A percentile compares a stretch with the other conserved stretches of the same genome.
Conservation (phyloP, 2,329 filamentous ascomycete genomes). For the Neofusicoccum cordaticola region DNA sequence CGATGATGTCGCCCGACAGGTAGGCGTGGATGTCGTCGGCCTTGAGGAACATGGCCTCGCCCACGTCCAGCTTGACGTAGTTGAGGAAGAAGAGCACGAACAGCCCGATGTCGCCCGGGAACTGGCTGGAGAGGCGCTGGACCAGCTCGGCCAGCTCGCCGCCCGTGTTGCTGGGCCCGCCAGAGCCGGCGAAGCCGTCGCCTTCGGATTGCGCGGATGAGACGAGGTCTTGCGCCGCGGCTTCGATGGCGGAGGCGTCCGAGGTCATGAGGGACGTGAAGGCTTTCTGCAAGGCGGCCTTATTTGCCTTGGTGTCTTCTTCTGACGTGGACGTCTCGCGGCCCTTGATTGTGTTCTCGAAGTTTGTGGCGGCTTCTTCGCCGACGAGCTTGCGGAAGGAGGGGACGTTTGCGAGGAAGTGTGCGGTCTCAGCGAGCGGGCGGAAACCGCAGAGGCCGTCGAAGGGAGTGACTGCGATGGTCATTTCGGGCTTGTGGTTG, state of each 20-base stretch:
- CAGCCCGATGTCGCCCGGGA: constrained; percentile 84
- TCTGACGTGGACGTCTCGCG: constrained; percentile 52
- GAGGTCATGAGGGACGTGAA: constrained; percentile 83
- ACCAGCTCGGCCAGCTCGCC: constrained; percentile 75
- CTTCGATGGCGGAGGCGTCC: constrained; percentile 61
- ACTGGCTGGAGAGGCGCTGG: constrained; percentile 73
- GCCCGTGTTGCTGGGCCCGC: constrained; percentile 54
- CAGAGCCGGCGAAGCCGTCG: constrained; percentile 70
- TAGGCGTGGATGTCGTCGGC: constrained; percentile 98
- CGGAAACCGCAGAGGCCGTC: constrained; percentile 96
- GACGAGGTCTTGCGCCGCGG: constrained; percentile 65
- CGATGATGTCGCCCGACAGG: constrained; percentile 88
- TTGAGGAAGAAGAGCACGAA: constrained; percentile 98
- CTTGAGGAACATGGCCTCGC: constrained; percentile 92
- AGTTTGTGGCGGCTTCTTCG: constrained; percentile 46
- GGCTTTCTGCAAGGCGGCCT: constrained; percentile 69
- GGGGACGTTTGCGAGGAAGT: constrained; percentile 71
- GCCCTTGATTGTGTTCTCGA: constrained; percentile 50
- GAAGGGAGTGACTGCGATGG: constrained; percentile 93
- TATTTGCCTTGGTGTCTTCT: constrained; percentile 57
- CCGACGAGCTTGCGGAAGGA: constrained; percentile 48
- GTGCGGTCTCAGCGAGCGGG: constrained; percentile 77
- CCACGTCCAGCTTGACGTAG: constrained; percentile 80
- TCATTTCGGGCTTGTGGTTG: constrained; percentile 99
- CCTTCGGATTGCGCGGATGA: constrained; percentile 63